Evolutionary conservation across 805 yeast species (phyloP).

Genomic region (Wickerhamomyces kurtzmanii): DNA sequence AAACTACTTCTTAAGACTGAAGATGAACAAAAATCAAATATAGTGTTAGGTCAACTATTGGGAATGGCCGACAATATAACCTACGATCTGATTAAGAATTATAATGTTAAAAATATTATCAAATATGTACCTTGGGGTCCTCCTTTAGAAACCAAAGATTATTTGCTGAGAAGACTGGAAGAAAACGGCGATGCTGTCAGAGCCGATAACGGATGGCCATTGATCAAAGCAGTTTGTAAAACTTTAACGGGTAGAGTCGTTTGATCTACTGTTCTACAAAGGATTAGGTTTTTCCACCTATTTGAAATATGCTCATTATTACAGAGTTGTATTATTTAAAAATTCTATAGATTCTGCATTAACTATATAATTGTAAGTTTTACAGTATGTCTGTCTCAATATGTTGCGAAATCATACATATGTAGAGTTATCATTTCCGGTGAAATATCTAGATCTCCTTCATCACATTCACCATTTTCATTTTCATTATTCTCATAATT

Average conservation of each 20-base stretch:
- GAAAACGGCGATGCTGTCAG: conserved; percentile 95
- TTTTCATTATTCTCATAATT: background rate
- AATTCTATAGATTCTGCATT: no score
- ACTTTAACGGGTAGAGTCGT: conserved; percentile 23
- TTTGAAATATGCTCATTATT: no score
- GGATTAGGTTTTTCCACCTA: no score
- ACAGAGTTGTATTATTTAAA: no score
- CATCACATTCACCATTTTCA: background rate
- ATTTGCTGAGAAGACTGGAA: conserved; percentile 79
- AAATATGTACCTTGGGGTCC: conserved; percentile 99
- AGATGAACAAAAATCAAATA: conserved; percentile 38
- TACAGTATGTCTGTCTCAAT: background rate
- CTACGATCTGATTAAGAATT: conserved; percentile 54
- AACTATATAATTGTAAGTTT: no score
- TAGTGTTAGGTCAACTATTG: conserved; percentile 80
- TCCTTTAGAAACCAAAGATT: conserved; percentile 86
- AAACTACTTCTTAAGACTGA: conserved; percentile 29
- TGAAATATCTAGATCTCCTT: conserved; percentile 2
- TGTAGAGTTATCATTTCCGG: conserved; percentile 6
- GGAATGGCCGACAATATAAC: conserved; percentile 96
- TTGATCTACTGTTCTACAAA: no score
- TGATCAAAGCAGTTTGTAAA: conserved; percentile 42
- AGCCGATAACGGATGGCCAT: conserved; percentile 70
- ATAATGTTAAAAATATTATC: conserved; percentile 65
- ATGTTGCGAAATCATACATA: conserved; percentile 3